Conservation (phyloP, 305 asterid species). For the Coffea humblotiana region DNA sequence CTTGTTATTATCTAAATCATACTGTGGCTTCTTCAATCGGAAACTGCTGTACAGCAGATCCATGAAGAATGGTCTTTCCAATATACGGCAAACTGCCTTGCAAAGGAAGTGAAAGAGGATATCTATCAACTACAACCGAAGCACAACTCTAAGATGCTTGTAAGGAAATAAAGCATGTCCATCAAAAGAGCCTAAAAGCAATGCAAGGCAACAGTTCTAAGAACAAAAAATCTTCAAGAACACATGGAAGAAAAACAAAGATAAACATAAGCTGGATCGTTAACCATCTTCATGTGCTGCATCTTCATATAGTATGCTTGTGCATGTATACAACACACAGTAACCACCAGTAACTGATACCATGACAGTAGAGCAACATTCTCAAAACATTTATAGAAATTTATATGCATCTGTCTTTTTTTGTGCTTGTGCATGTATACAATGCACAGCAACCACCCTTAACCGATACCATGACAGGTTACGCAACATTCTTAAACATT, state of each 20-base stretch:
- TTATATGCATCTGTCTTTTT: conserved; percentile 10
- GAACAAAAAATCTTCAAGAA: not conserved
- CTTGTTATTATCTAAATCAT: not conserved
- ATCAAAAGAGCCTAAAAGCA: not conserved
- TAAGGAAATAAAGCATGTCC: not conserved
- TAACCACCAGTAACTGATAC: not conserved
- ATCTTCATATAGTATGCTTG: not conserved
- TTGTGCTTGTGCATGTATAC: not conserved
- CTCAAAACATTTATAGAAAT: not conserved
- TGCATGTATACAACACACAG: not conserved
- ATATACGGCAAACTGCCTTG: not conserved
- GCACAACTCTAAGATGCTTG: not conserved
- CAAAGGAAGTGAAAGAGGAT: not conserved
- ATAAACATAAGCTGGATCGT: not conserved
- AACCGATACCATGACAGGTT: not conserved
- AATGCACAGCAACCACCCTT: no score
- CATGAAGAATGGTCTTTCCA: not conserved
- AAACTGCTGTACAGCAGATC: not conserved
- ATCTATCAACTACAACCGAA: not conserved
- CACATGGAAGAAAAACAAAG: not conserved
- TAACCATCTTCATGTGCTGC: not conserved
- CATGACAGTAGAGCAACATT: not conserved
- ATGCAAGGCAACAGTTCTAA: not conserved
- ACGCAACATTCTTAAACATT: not conserved
- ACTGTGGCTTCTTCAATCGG: not conserved